Conservation (phyloP, 1,284 basidiomycete species). For the Ganoderma sp. region DNA sequence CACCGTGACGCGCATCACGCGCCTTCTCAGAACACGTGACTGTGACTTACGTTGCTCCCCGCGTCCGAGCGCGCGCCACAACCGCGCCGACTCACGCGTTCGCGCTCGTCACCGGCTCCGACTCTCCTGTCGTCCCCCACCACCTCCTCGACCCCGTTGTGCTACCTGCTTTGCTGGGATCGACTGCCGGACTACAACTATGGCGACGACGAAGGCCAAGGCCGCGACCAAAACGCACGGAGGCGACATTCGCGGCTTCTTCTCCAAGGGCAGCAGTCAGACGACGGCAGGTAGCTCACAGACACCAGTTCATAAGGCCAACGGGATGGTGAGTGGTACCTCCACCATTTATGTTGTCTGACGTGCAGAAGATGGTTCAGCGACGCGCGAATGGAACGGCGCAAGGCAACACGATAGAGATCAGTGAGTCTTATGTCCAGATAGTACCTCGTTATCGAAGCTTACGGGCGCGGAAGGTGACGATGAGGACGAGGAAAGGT, state of each 20-base stretch:
- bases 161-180: background rate
- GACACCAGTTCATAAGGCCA: slow-evolving; percentile 16
- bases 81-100: slow-evolving; percentile 8
- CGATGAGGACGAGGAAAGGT: slow-evolving; percentile 16
- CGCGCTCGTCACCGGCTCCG: background rate
- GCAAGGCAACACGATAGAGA: slow-evolving; percentile 19
- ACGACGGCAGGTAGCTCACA: slow-evolving; percentile 25
- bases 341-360: background rate
- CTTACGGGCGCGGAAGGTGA: slow-evolving; percentile 10
- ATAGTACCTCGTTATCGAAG: background rate
- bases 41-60: slow-evolving; percentile 25
- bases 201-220: slow-evolving; percentile 33
- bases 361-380: slow-evolving; percentile 1
- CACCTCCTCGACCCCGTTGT: background rate
- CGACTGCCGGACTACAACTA: background rate
- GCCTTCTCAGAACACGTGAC: background rate
- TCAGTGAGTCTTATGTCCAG: slow-evolving; percentile 19
- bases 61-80: slow-evolving; percentile 19
- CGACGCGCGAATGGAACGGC: slow-evolving; percentile 6
- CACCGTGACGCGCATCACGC: background rate
- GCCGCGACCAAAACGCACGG: slow-evolving; percentile 38
- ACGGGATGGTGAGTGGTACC: slow-evolving; percentile 23
- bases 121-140: background rate
- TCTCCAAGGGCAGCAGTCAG: slow-evolving; percentile 37
- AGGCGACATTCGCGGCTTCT: slow-evolving; percentile 54